Conservation (phyloP, 108 stramenopile species). For the Pseudonitzschia multistriata region DNA sequence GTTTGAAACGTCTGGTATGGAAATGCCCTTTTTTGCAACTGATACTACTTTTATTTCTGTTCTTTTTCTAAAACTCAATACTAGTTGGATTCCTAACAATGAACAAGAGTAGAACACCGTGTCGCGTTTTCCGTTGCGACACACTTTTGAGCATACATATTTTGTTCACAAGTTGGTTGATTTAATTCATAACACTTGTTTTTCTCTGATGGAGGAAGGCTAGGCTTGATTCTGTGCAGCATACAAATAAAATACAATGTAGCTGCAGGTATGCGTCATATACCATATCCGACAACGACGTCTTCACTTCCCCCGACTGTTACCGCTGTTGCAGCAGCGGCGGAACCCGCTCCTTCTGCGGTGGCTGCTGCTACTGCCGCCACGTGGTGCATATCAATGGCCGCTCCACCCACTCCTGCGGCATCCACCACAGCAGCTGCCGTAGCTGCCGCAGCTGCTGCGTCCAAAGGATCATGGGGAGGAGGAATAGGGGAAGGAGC, state of each 20-base stretch:
- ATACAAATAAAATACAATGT: background rate
- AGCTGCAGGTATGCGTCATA: background rate
- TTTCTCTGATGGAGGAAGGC: background rate
- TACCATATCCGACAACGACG: background rate
- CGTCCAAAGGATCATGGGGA: background rate
- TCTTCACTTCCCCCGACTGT: background rate
- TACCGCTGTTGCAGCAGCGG: background rate
- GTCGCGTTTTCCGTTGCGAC: too few relatives aligned
- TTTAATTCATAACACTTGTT: too few relatives aligned
- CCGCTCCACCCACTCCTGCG: background rate
- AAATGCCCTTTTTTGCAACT: too few relatives aligned
- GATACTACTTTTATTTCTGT: too few relatives aligned
- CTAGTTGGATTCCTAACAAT: too few relatives aligned
- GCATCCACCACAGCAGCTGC: conserved; percentile 9
- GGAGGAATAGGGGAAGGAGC: background rate
- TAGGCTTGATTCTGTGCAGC: background rate
- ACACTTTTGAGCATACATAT: too few relatives aligned
- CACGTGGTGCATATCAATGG: conserved; percentile 1
- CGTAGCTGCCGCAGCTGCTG: conserved; percentile 4
- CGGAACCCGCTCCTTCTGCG: background rate
- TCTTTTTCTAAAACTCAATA: too few relatives aligned
- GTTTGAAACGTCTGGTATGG: too few relatives aligned
- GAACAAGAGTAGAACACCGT: too few relatives aligned
- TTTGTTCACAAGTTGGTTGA: too few relatives aligned
- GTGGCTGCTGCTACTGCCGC: background rate